Conservation (phyloP, 768 basidiomycete genomes). For the Dentipellis fragilis region DNA sequence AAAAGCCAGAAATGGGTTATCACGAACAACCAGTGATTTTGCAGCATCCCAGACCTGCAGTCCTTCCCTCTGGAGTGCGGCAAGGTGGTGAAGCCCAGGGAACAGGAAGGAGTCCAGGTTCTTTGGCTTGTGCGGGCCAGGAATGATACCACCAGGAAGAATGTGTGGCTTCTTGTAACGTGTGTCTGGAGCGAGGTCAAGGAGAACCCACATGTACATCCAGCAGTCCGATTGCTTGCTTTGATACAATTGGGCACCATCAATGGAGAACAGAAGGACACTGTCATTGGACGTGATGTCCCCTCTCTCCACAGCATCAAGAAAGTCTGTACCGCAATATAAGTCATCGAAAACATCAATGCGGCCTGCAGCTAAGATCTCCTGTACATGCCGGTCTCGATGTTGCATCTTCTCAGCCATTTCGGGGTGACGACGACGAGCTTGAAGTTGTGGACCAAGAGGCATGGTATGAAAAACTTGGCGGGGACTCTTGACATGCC, state of each 20-base stretch:
- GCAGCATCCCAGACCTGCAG: constrained; percentile 18
- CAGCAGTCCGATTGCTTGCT: constrained; percentile 25
- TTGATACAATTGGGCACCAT: constrained; percentile 31
- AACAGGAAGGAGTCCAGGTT: constrained; percentile 21
- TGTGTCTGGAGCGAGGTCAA: constrained; percentile 20
- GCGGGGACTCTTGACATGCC: constrained; percentile 4
- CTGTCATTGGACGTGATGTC: constrained; percentile 19
- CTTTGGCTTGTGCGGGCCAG: constrained; percentile 26
- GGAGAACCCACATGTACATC: constrained; percentile 28
- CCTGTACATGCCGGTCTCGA: background rate
- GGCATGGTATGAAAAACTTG: constrained; percentile 11
- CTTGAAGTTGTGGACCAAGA: too few species aligned
- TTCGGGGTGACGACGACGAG: constrained; percentile 1
- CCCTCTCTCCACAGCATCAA: constrained; percentile 13
- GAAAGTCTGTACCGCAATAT: constrained; percentile 18
- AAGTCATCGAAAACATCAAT: constrained; percentile 18
- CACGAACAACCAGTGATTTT: background rate
- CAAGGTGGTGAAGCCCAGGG: constrained; percentile 24
- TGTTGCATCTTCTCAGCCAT: constrained; percentile 8
- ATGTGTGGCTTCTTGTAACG: constrained; percentile 23
- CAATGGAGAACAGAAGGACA: constrained; percentile 26
- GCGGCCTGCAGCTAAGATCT: background rate
- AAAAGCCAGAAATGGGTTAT: constrained; percentile 10
- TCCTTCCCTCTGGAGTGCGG: constrained; percentile 19
- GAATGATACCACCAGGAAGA: constrained; percentile 20